Evolutionary conservation across 768 basidiomycete genomes (phyloP).

Genomic region (Coprinopsis cinerea): DNA sequence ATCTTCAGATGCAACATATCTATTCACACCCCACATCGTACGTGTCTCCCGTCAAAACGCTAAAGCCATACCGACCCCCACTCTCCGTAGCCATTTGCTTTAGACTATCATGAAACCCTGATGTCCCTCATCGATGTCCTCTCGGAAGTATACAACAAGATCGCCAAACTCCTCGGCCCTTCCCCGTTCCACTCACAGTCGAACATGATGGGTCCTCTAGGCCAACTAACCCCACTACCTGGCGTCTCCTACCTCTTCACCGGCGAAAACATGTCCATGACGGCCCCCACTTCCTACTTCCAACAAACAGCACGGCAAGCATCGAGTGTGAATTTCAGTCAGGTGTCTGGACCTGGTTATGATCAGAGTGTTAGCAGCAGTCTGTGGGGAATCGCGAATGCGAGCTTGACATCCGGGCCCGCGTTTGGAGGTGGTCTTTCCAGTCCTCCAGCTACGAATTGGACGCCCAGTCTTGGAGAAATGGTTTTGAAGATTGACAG

Average conservation of each 20-base stretch:
- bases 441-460: slow-evolving; percentile 47
- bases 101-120: slow-evolving; percentile 87
- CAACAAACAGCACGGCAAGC: slow-evolving; percentile 23
- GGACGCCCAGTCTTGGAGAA: slow-evolving; percentile 63
- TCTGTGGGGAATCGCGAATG: slow-evolving; percentile 71
- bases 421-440: slow-evolving; percentile 22
- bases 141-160: slow-evolving; percentile 85
- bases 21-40: slow-evolving; percentile 71
- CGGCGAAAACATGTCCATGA: slow-evolving; percentile 25
- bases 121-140: slow-evolving; percentile 86
- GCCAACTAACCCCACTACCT: slow-evolving; percentile 70
- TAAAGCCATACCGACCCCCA: too few relatives aligned
- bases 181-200: slow-evolving; percentile 64
- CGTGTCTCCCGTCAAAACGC: slow-evolving; percentile 14
- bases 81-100: slow-evolving; percentile 81
- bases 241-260: slow-evolving; percentile 79
- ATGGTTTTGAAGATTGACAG: slow-evolving; percentile 75
- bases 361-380: slow-evolving; percentile 40
- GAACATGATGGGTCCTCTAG: slow-evolving; percentile 75
- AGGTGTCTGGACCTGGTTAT: slow-evolving; percentile 16
- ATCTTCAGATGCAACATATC: slow-evolving; percentile 59
- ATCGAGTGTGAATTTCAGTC: slow-evolving; percentile 31
- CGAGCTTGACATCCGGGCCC: slow-evolving; percentile 21
- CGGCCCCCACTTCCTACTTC: slow-evolving; percentile 13
- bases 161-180: slow-evolving; percentile 76